phyloP scores from a whole-genome alignment of 2,329 filamentous ascomycete genomes.

The Fusarium sp. region DNA sequence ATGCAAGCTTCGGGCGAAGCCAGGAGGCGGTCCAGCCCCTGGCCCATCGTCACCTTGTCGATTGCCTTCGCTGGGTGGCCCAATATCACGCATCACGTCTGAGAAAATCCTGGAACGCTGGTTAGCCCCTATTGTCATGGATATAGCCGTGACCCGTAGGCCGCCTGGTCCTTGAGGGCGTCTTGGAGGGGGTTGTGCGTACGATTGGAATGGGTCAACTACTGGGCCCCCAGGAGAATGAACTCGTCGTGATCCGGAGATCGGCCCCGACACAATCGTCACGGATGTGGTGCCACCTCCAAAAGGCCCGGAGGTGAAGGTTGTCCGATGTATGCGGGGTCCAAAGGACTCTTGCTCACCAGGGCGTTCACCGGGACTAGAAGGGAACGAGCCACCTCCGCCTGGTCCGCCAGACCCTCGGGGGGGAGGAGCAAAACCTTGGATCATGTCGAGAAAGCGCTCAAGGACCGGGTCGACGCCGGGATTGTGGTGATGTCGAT shows the following conservation, averaged over 20 bases:
- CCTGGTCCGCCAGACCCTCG: conserved; percentile 18
- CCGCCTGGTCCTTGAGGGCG: conserved; percentile 26
- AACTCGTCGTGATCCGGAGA: conserved; percentile 37
- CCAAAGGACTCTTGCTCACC: conserved; percentile 38
- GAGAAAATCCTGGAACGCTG: conserved; percentile 61
- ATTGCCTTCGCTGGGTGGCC: conserved; percentile 51
- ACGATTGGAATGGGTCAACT: conserved; percentile 66
- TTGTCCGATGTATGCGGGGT: conserved; percentile 56
- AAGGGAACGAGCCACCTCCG: conserved; percentile 31
- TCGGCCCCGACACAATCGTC: conserved; percentile 63
- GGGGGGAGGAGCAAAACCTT: conserved; percentile 52
- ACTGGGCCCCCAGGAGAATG: conserved; percentile 36
- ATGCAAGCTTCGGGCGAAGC: conserved; percentile 59
- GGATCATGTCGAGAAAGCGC: conserved; percentile 63
- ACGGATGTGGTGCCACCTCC: conserved; percentile 63
- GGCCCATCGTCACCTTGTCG: conserved; percentile 39
- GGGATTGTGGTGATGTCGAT: conserved; percentile 49
- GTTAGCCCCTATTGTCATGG: conserved; percentile 53
- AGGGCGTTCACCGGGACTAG: conserved; percentile 30
- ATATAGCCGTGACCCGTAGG: conserved; percentile 38
- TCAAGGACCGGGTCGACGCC: conserved; percentile 57
- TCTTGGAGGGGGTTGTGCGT: conserved; percentile 49
- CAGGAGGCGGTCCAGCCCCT: conserved; percentile 37
- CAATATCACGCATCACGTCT: conserved; percentile 60
- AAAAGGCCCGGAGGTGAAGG: conserved; percentile 56